Base-by-base conservation (phyloP, 306 rosid genomes). In the Quercus berberidifolia region DNA sequence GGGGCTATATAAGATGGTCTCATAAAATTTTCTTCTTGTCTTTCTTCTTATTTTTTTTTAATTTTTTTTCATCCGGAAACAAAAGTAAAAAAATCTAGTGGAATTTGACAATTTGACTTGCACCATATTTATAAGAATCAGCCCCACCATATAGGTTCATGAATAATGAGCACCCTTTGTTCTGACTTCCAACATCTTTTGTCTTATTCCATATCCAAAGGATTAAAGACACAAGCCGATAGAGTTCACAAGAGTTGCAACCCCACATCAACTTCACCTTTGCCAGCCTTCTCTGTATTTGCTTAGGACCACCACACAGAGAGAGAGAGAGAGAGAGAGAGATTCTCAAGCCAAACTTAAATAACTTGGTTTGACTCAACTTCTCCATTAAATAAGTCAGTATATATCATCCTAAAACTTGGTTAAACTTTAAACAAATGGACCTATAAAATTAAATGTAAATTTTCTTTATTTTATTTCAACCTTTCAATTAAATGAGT, bases 101-200 rank as follows among this genome's bases (percentile, higher is more conserved):
- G 51, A 4, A 69, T 74, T 79, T 43, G 75, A 79, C 78, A 41
- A 41, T 41, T 41, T 41, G 46, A 41, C 12, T 64, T 75, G 31
- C 38, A 64, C 74, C 38, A 20, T 55, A 20, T 70, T 38, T 79
- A 55, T n/a, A 56, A 72, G 15, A 67, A 18, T 26, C 12, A 41
- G 3, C 11, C 46, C 11, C 12, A 41, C 12, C 46, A 41, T 41
- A 41, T 77, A 57, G 51, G 71, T 49, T 78, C 71, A 60, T 78
- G 79, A 80, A 79, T 78, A 75, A 60, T 75, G 81, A 77, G 81
- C 74, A 60, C 65, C 75, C 35, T 65, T 78, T 33, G 58, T 74
- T 73, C 43, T 23, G 59, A 63, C 38, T 63, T 51, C 75, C 77
- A 28, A 21, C 21, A 68, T 52, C 67, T 3, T 49, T 59, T 41